Percentiles rank a stretch among this genome's conserved stretches.
Conservation (phyloP, 805 yeast species). For the Candida adriatica region DNA sequence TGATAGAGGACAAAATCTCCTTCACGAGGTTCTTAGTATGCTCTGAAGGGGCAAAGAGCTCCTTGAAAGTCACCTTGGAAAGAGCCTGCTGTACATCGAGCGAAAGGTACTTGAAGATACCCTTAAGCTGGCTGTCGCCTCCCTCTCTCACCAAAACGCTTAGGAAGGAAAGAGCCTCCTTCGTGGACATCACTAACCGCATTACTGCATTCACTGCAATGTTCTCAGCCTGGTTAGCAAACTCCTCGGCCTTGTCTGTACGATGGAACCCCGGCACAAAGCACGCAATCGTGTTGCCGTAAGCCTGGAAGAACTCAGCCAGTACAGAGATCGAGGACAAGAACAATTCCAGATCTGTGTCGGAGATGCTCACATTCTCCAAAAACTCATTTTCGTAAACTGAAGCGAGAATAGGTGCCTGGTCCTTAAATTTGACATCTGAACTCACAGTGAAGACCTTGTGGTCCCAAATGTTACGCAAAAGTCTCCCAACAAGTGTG, state of each 20-base stretch:
- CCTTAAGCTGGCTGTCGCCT: constrained; percentile 38
- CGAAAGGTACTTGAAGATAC: constrained; percentile 63
- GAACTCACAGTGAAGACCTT: constrained; percentile 48
- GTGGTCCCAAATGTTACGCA: constrained; percentile 72
- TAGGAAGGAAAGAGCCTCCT: constrained; percentile 86
- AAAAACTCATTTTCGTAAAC: constrained; percentile 35
- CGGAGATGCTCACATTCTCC: constrained; percentile 33
- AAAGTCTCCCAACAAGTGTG: constrained; percentile 66
- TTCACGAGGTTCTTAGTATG: constrained; percentile 54
- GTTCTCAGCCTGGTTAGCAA: constrained; percentile 83
- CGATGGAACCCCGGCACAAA: constrained; percentile 40
- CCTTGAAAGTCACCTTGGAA: constrained; percentile 60
- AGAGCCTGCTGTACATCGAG: constrained; percentile 63
- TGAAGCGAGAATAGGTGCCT: constrained; percentile 23
- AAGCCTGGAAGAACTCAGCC: constrained; percentile 61
- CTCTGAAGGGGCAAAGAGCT: constrained; percentile 66
- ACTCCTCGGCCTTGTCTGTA: constrained; percentile 47
- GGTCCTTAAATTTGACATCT: constrained; percentile 28
- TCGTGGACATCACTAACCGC: constrained; percentile 67
- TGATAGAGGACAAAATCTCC: constrained; percentile 82
- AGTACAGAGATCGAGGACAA: constrained; percentile 65
- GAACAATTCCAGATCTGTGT: constrained; percentile 55
- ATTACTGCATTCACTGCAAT: constrained; percentile 76
- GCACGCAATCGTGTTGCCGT: constrained; percentile 56
- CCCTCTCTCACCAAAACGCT: constrained; percentile 74